Base-by-base conservation (phyloP, 1,284 basidiomycete genomes). In the Cutaneotrichosporon curvatum region DNA sequence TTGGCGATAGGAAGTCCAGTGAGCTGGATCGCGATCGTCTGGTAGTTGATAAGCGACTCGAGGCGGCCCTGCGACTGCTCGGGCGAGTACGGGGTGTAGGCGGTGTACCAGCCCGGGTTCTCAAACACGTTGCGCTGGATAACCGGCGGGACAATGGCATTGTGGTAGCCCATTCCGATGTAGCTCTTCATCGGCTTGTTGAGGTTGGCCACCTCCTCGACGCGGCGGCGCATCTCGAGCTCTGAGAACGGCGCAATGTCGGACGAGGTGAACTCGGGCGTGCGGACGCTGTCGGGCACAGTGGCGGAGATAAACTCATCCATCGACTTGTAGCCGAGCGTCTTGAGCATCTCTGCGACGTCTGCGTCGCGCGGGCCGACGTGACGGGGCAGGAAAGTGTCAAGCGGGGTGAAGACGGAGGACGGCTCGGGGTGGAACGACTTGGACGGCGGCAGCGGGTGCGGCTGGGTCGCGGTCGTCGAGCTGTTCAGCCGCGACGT, bases 151-250 rank as follows among this genome's bases (percentile, higher is more conserved):
- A 94, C 87, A 28, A 94, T 87, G 16, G 91, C 89, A 63, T 84
- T 85, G 67, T 94, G 87, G 73, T 98, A 97, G 12, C 94, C 94
- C 90, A 96, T 90, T 36, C 94, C 94, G 66, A 97, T 98, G 69
- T 90, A 94, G 63, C 83, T 91, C 77, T 86, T 89, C 73, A 84
- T 84, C 8, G 79, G 74, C 72, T 83, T 81, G 74, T 98, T 97
- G 70, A 81, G 76, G 25, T 67, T 72, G 16, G 83, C 90, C 20
- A 97, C 75, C 60, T 81, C 79, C 62, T 82, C 83, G 3, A 86
- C 90, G 43, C 87, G 77, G 36, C 76, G 73, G 45, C 83, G 76
- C 34, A 98, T 77, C 74, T 98, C 85, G 14, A 84, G 81, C 73
- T 98, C 95, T 68, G 86, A 88, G 49, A 88, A 75, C 0, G 85